Evolutionary conservation across 2,329 filamentous ascomycete genomes (phyloP).

Genomic region (Aspergillus udagawae): DNA sequence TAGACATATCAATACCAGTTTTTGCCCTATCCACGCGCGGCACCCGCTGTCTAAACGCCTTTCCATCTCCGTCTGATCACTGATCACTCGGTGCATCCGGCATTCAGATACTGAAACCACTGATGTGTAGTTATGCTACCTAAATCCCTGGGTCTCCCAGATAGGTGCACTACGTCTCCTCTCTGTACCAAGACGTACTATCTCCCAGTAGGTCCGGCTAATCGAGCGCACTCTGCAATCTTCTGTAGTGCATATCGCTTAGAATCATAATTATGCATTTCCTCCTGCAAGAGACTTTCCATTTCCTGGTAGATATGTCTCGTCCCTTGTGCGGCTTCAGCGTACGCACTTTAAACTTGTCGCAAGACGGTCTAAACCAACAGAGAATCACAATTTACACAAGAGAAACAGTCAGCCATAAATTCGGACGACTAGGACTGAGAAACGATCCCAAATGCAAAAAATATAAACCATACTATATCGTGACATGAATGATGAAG

Average conservation of each 20-base stretch:
- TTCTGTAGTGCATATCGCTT: neutral
- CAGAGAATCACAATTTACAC: neutral
- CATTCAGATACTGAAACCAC: neutral
- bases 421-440: neutral
- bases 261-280: neutral
- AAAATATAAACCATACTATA: neutral
- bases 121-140: neutral
- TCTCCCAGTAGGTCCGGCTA: neutral
- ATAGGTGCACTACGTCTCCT: neutral
- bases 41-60: neutral
- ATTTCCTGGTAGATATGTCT: neutral
- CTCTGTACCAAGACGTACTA: neutral
- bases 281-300: neutral
- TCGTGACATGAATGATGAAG: neutral
- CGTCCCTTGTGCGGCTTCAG: neutral
- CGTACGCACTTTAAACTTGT: neutral
- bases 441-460: neutral
- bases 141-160: too few relatives aligned
- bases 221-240: neutral
- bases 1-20: slow-evolving; percentile 37
- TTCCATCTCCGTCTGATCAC: neutral
- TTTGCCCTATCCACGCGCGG: neutral
- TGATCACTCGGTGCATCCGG: neutral
- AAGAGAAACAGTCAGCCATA: neutral
- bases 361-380: neutral